Percentiles rank a stretch among this genome's conserved stretches.
phyloP scores from a whole-genome alignment of 2,329 filamentous ascomycete genomes.

The Botrytis porri region DNA sequence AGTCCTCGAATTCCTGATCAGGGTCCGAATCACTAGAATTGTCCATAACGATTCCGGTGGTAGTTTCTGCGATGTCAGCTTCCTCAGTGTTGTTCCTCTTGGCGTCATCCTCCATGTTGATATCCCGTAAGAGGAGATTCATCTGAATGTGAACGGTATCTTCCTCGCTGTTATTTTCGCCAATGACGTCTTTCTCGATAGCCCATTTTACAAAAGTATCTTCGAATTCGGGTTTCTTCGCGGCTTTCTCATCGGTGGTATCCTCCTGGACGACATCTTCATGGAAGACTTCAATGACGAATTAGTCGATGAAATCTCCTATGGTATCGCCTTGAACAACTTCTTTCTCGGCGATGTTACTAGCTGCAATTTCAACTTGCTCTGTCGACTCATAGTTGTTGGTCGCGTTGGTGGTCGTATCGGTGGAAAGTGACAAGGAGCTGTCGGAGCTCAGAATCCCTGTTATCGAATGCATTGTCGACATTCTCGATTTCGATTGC shows the following conservation, averaged over 20 bases:
- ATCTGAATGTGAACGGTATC: too few species aligned
- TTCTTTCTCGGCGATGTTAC: neutral
- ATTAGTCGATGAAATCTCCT: neutral
- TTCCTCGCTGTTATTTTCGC: accelerated
- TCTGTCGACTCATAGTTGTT: neutral
- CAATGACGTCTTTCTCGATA: accelerated
- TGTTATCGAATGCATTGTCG: neutral
- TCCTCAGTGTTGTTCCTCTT: neutral
- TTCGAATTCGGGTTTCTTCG: neutral
- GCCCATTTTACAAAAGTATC: accelerated
- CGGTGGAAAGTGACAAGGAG: neutral
- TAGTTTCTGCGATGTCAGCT: neutral
- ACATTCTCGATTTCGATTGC: neutral
- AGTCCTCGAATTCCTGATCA: neutral
- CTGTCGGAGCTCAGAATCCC: neutral
- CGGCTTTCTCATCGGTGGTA: accelerated
- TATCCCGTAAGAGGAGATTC: too few species aligned
- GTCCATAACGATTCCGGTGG: accelerated
- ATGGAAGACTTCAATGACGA: neutral
- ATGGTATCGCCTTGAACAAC: neutral
- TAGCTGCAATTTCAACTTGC: too few species aligned
- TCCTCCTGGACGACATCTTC: neutral
- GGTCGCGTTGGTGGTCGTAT: neutral
- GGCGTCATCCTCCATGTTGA: too few species aligned
- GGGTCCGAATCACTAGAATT: neutral